Evolutionary conservation across 1,284 basidiomycete species (phyloP), one percentile per base, ranked within the genome.

Genomic region (Fomitopsis pinicola): DNA sequence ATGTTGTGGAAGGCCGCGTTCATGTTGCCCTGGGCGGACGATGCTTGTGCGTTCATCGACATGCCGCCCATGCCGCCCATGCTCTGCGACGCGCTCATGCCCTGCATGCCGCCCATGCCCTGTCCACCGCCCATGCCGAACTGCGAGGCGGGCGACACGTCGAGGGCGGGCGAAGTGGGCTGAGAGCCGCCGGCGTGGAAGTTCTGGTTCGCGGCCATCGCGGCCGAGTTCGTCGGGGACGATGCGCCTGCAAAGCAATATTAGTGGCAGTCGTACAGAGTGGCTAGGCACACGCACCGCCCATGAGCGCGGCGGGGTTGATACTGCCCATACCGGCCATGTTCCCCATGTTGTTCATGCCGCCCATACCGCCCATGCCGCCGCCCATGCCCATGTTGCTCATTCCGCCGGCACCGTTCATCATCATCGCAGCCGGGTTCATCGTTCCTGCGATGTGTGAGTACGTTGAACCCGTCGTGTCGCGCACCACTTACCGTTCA

Each of bases 251-350:
- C 28, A 26, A 9, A 10, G 30, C 19, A 22, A 22, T 22, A 40
- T 26, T 8, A 55, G 17, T 5, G 14, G n/a, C 36, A 30, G 53
- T 22, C 42, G 19, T 19, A 42, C 40, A 9, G 50, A n/a, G 46
- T 14, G 7, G 35, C 8, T 2, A 42, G 35, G 33, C 8, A 9
- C 35, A 62, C 66, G 63, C 58, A 68, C 68, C 64, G 19, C 50
- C 55, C 64, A 68, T 67, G 38, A 64, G 44, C 36, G 61, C 61
- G 33, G 61, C 61, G 19, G 61, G 61, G 57, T 64, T 65, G 48
- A 65, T 65, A 9, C 58, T 40, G 48, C 62, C 59, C 60, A 62
- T 57, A 8, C 40, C 56, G 22, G 50, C 59, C 64, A 65, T 65
- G 35, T 56, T 46, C 35, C 46, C 55, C 60, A 69, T 67, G 14